phyloP scores from a whole-genome alignment of 2,329 filamentous ascomycete species.

The Ophiocordyceps unilateralis region DNA sequence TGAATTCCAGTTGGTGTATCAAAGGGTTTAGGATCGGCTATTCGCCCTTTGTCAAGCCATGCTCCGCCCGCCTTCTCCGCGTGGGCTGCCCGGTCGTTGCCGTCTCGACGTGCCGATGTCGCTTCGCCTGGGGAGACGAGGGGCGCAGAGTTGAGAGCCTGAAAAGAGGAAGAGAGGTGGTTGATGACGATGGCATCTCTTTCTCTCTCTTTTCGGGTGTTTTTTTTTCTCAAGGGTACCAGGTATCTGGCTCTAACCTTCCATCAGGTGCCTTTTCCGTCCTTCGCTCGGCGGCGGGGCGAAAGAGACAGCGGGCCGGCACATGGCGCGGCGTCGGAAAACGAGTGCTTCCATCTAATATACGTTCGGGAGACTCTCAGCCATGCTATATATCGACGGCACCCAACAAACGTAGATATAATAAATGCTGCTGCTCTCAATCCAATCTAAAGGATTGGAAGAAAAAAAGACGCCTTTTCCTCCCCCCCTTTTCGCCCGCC shows the following conservation, averaged over 20 bases:
- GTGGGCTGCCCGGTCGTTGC: neutral
- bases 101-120: neutral
- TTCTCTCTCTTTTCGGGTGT: neutral
- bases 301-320: neutral
- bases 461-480: neutral
- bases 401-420: neutral
- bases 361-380: neutral
- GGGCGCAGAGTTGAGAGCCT: no score
- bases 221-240: neutral
- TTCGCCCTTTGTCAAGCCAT: neutral
- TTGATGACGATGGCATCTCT: neutral
- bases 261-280: neutral
- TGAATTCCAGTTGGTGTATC: conserved; percentile 2
- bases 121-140: neutral
- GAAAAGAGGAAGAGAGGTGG: neutral
- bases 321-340: neutral
- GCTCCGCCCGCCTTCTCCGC: neutral
- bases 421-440: neutral
- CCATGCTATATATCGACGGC: neutral
- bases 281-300: neutral
- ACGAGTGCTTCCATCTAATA: neutral
- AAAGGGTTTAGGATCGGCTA: neutral
- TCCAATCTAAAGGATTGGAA: neutral
- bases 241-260: neutral
- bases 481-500: neutral